Evolutionary conservation across 441 rosid genomes (phyloP), one percentile per base, ranked within the genome.

Genomic region (Cnidoscolus chayamansa): DNA sequence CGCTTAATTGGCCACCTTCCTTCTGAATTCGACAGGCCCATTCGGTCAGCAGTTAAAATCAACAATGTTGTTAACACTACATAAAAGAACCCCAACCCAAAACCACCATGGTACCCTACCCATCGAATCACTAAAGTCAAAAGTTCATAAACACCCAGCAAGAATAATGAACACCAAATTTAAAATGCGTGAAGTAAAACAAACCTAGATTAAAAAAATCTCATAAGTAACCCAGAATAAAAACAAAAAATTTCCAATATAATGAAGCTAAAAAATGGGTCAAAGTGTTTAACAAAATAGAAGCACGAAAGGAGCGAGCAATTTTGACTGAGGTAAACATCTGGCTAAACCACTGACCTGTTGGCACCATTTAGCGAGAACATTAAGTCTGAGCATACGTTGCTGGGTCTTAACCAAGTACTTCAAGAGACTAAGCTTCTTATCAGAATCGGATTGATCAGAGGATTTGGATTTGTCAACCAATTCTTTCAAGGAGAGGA

Each of bases 361-460:
- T 79, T 91, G 93, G 80, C 98, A 93, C 98, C 99, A 93, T 79
- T 96, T 93, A 45, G 98, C 90, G 15, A 93, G 92, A 51, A 93
- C 97, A 82, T 88, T 87, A 75, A 93, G 99, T 12, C 98, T 78
- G 43, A 96, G 97, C 96, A 93, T 84, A 64, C 99, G 97, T 75
- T 96, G 99, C 77, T 88, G 96, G 61, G 97, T 93, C 82, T 84
- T 87, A 71, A 82, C 87, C 47, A 93, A 71, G 79, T 80, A 96
- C 90, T 91, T 93, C 68, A 96, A 85, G 67, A 96, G 87, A 66
- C 82, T 74, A 81, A 96, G 82, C 86, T 93, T 93, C 89, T 90
- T 93, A 57, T 96, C 97, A 30, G 88, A 77, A 79, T 96, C 99
- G 61, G 96, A 89, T 72, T 84, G 87, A 61, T 87, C 93, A 67